Conservation (phyloP, 345 rosid species). For the Moricandia moricandioides region DNA sequence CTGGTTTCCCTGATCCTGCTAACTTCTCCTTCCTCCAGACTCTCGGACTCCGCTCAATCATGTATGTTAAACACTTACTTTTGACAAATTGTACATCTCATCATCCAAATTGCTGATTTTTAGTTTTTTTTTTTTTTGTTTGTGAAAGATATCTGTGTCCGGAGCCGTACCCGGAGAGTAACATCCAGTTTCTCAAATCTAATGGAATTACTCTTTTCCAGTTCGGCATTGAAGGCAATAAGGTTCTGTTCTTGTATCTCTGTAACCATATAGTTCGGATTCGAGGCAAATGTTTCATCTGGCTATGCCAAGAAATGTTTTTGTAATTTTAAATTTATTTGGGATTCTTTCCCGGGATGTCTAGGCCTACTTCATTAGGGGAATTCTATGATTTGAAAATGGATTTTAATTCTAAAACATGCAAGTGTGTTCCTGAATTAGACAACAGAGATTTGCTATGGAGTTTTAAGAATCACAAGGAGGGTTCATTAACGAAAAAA, state of each 20-base stretch:
- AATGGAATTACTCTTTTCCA: slow-evolving; percentile 77
- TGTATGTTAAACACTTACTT: slow-evolving; percentile 42
- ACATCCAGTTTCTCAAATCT: slow-evolving; percentile 70
- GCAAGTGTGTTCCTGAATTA: slow-evolving; percentile 29
- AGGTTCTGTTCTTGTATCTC: slow-evolving; percentile 42
- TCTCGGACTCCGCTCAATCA: slow-evolving; percentile 90
- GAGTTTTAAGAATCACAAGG: slow-evolving; percentile 26
- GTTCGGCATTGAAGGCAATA: slow-evolving; percentile 88
- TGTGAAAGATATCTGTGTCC: slow-evolving; percentile 75
- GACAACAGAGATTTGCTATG: slow-evolving; percentile 28
- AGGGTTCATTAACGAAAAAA: slow-evolving; percentile 21
- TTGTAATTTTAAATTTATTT: background rate
- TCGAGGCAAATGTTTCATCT: background rate
- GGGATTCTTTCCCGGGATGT: background rate
- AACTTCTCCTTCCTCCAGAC: slow-evolving; percentile 87
- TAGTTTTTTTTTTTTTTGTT: background rate
- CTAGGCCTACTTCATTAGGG: slow-evolving; percentile 1
- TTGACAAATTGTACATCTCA: background rate
- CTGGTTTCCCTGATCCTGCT: slow-evolving; percentile 92
- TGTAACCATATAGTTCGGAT: too few species aligned
- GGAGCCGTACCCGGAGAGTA: slow-evolving; percentile 85
- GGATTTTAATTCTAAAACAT: slow-evolving; percentile 5
- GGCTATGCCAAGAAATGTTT: background rate
- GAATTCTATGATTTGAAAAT: background rate
- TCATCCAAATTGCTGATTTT: slow-evolving; percentile 14